These are phyloP conservation scores for Oryza meridionalis DNA, from an alignment of 176 grass and related monocot species.

Conservation along the genomic window DNA sequence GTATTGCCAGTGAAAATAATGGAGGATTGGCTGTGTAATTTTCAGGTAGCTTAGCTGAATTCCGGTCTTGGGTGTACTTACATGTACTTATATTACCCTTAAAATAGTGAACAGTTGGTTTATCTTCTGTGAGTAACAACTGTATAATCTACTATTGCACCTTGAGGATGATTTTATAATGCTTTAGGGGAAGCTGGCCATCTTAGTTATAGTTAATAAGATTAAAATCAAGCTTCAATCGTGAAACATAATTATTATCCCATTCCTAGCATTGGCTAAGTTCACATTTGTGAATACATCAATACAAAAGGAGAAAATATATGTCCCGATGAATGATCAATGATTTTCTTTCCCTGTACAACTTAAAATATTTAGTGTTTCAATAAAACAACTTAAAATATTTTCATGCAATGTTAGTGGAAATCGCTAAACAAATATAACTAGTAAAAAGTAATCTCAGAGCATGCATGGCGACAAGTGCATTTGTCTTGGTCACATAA, in stretches of 20 bases:
- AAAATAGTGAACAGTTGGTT: neutral
- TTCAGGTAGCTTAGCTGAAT: neutral
- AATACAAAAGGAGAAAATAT: neutral
- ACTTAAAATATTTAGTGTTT: neutral
- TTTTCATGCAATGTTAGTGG: neutral
- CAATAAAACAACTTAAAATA: neutral
- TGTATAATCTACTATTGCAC: neutral
- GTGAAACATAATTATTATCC: neutral
- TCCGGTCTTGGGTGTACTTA: neutral
- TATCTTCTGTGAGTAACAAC: neutral
- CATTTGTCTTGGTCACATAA: neutral
- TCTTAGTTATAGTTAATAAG: neutral
- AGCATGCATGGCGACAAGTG: conserved; percentile 11
- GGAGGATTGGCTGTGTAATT: neutral
- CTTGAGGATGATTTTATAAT: neutral
- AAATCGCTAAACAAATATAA: neutral
- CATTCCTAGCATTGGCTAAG: neutral
- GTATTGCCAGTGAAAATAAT: neutral
- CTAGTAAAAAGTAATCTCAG: conserved; percentile 8
- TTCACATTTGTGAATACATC: neutral
- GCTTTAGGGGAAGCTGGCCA: neutral
- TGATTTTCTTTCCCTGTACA: neutral
- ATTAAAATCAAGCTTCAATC: neutral
- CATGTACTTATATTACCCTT: neutral
- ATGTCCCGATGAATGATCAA: neutral